Evolutionary conservation across 2,329 filamentous ascomycete genomes (phyloP).

Genomic region (Colletotrichum chlorophyti): DNA sequence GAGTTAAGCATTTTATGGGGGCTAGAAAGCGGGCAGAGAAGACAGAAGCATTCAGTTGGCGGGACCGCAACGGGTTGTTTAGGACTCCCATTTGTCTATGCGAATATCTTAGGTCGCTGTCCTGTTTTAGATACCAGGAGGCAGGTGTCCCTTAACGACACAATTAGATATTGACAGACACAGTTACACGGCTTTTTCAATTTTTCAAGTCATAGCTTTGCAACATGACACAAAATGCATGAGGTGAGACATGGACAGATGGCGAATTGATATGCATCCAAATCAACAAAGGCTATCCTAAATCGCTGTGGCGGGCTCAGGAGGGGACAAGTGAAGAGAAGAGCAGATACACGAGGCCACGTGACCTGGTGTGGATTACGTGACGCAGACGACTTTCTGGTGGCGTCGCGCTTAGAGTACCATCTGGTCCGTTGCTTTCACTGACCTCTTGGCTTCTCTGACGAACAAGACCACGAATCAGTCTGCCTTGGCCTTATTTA

Average conservation of each 20-base stretch:
- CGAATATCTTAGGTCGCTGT: slow-evolving; percentile 4
- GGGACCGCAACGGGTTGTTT: slow-evolving; percentile 2
- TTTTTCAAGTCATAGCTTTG: no score
- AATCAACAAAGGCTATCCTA: no score
- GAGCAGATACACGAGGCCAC: slow-evolving; percentile 33
- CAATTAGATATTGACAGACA: slow-evolving; percentile 11
- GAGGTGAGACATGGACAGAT: no score
- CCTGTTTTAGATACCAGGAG: slow-evolving; percentile 17
- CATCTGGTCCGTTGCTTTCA: no score
- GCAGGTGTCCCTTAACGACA: slow-evolving; percentile 1
- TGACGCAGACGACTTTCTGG: slow-evolving; percentile 31
- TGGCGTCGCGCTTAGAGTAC: neutral
- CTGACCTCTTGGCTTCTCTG: neutral
- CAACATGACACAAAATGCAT: no score
- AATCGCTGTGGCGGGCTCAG: no score
- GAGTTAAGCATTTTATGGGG: slow-evolving; percentile 1
- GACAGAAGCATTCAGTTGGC: slow-evolving; percentile 18
- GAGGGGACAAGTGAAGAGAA: neutral
- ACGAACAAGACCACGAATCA: no score
- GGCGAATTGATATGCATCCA: no score
- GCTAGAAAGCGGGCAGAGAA: slow-evolving; percentile 4
- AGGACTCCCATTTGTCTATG: slow-evolving; percentile 10
- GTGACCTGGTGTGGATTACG: slow-evolving; percentile 47
- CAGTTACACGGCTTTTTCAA: neutral
- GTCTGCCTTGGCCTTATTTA: no score